phyloP scores from a whole-genome alignment of 2,329 filamentous ascomycete genomes.

The Fusarium sp. region DNA sequence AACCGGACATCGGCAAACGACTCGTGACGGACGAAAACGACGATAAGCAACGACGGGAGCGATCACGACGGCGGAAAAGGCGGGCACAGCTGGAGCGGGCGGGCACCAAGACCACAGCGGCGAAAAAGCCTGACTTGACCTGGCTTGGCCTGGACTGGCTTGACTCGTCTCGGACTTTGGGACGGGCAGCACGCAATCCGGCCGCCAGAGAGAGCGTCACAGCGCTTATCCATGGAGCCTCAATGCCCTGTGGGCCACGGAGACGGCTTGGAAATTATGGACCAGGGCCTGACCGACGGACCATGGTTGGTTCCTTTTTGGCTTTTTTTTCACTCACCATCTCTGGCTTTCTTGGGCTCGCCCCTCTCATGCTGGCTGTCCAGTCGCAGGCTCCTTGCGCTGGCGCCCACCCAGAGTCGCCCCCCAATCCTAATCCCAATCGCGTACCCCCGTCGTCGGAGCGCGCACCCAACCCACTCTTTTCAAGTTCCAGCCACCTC shows the following conservation, averaged over 20 bases:
- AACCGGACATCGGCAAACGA: slow-evolving; percentile 23
- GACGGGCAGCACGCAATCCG: slow-evolving; percentile 43
- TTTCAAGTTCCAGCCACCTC: slow-evolving; percentile 36
- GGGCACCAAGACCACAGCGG: slow-evolving; percentile 33
- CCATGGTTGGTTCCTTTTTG: slow-evolving; percentile 42
- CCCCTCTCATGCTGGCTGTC: slow-evolving; percentile 24
- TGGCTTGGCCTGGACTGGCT: slow-evolving; percentile 33
- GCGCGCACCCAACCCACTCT: slow-evolving; percentile 39
- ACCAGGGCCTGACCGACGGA: slow-evolving; percentile 32
- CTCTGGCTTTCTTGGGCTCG: slow-evolving; percentile 24
- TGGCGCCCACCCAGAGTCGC: slow-evolving; percentile 29
- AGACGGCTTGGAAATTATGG: slow-evolving; percentile 45
- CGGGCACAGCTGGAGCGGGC: slow-evolving; percentile 29
- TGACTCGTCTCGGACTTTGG: slow-evolving; percentile 36
- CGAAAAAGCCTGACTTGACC: slow-evolving; percentile 34
- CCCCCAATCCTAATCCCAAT: slow-evolving; percentile 23
- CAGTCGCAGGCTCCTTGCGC: not conserved
- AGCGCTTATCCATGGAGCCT: slow-evolving; percentile 38
- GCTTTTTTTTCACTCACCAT: slow-evolving; percentile 33
- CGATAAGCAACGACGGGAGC: slow-evolving; percentile 26
- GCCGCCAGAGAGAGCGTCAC: slow-evolving; percentile 40
- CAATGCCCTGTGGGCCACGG: slow-evolving; percentile 33
- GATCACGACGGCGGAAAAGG: slow-evolving; percentile 33
- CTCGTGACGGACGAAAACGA: slow-evolving; percentile 37
- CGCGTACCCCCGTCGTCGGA: slow-evolving; percentile 33